phyloP scores from a whole-genome alignment of 2,329 filamentous ascomycete genomes.

The Thelonectria blattea region DNA sequence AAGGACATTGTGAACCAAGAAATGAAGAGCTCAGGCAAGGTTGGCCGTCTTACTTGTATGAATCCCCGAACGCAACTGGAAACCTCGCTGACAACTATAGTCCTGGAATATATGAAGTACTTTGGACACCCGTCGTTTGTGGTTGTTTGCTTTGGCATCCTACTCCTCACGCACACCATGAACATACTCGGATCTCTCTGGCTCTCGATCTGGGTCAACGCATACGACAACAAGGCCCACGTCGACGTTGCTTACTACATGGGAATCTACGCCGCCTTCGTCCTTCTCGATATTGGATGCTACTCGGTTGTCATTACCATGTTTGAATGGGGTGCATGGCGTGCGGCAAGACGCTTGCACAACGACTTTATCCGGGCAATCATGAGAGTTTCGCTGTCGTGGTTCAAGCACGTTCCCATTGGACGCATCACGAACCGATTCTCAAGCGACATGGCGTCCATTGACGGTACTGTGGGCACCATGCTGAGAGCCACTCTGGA shows the following conservation, averaged over 20 bases:
- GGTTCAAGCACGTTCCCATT: constrained; percentile 61
- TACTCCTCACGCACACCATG: constrained; percentile 49
- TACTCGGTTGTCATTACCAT: constrained; percentile 51
- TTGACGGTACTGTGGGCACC: constrained; percentile 55
- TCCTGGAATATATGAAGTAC: constrained; percentile 58
- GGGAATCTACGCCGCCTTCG: constrained; percentile 56
- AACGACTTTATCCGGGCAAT: constrained; percentile 58
- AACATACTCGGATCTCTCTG: constrained; percentile 53
- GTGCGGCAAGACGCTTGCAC: constrained; percentile 60
- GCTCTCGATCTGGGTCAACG: constrained; percentile 62
- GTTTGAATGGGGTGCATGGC: constrained; percentile 63
- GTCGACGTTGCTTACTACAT: constrained; percentile 58
- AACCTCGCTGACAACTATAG: constrained; percentile 30
- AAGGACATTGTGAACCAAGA: constrained; percentile 56
- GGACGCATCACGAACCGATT: constrained; percentile 62
- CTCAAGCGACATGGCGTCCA: constrained; percentile 62
- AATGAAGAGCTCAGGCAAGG: constrained; percentile 53
- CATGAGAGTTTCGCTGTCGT: constrained; percentile 60
- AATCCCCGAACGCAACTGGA: neutral
- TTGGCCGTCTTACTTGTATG: constrained; percentile 53
- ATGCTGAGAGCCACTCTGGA: constrained; percentile 54
- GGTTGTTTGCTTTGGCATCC: constrained; percentile 45
- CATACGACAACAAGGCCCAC: constrained; percentile 51
- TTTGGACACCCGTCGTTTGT: constrained; percentile 55
- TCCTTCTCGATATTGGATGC: constrained; percentile 50